Base-by-base conservation (phyloP, 208 protist species). In the Lotmaria passim region DNA sequence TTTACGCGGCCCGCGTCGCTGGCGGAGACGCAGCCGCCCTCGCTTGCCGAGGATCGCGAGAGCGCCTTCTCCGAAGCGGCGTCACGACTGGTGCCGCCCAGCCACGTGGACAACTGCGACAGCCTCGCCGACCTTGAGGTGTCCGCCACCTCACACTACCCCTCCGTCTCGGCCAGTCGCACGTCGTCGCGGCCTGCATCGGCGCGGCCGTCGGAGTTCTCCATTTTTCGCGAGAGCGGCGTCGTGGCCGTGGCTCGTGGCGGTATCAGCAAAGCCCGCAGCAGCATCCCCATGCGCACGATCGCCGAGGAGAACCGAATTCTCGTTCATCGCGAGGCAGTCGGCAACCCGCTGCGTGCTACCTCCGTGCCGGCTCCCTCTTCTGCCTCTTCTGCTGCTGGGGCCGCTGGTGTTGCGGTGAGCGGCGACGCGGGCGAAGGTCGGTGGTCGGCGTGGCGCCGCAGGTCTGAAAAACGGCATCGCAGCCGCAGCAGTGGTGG, bases 201-300 rank as follows among this genome's bases (percentile, higher is more conserved):
- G 28, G 81, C 69, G 39, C 67, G 83, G 12, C 79, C 72, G 41
- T 92, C 89, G 7, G 88, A 84, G 31, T 94, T 92, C 73, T 84
- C 83, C 34, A 92, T 92, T 58, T 89, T 89, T 62, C 79, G 86
- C 30, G 89, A 94, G 47, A 90, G 84, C 48, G 65, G 41, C 36
- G 48, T 53, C 21, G 60, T 33, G 36, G 66, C 19, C 17, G 43
- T 47, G 21, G 24, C 24, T 10, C 24, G 53, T 7, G 63, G 53
- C 8, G 46, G n/a, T n/a, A 23, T 47, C 3, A 12, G 28, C 12
- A 71, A 70, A 24, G 52, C 47, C 0, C 56, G 24, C 63, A 77
- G 56, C 62, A 67, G 10, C 57, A 47, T 66, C 24, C 48, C 64
- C 1, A 15, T 61, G 5, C 71, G 48, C 38, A 26, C 63, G 5